A percentile compares a stretch with the other conserved stretches of the same genome.
Conservation (phyloP, 164 flowering plant species). For the Vitis vinifera region ASM3070453v1 NC_081817.1:15956501-15957000, state of each 20-base stretch:
- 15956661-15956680: conserved; percentile 20
- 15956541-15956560: conserved; percentile 44
- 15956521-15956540: conserved; percentile 36
- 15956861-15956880: conserved; percentile 57
- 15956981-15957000: not conserved
- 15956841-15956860: conserved; percentile 42
- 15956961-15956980: not conserved
- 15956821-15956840: conserved; percentile 48
- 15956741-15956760: not conserved
- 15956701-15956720: not conserved
- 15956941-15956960: conserved; percentile 32
- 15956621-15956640: conserved; percentile 43
- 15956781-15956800: too few species aligned
- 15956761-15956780: not conserved
- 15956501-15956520: conserved; percentile 37
- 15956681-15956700: not conserved
- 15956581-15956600: conserved; percentile 47
- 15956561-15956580: conserved; percentile 42
- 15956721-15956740: not conserved
- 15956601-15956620: conserved; percentile 47
- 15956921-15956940: conserved; percentile 53
- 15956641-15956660: conserved; percentile 43
- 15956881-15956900: conserved; percentile 38
- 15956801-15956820: conserved; percentile 45
- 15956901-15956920: conserved; percentile 48